phyloP scores from a whole-genome alignment of 805 yeast genomes.

The Candida rishiriensis region DNA sequence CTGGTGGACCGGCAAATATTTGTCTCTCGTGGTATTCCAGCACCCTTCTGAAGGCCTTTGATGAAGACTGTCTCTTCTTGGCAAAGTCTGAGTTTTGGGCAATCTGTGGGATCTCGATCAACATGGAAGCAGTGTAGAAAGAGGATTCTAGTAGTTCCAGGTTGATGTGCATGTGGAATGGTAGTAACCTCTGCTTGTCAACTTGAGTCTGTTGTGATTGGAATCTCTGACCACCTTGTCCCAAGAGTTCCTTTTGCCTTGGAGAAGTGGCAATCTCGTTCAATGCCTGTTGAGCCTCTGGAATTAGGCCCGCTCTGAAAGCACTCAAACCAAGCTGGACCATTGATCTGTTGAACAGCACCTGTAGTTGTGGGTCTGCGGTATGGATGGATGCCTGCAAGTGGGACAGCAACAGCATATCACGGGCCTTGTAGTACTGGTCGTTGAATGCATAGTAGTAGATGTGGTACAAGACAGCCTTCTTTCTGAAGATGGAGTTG shows the following conservation, averaged over 20 bases:
- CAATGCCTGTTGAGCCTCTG: slow-evolving; percentile 81
- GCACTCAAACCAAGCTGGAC: slow-evolving; percentile 96
- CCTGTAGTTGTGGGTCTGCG: slow-evolving; percentile 83
- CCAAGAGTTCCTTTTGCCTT: slow-evolving; percentile 86
- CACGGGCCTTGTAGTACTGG: slow-evolving; percentile 80
- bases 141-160: slow-evolving; percentile 92
- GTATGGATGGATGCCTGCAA: slow-evolving; percentile 77
- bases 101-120: slow-evolving; percentile 88
- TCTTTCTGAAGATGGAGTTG: slow-evolving; percentile 66
- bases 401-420: slow-evolving; percentile 81
- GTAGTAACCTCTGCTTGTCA: slow-evolving; percentile 80
- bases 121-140: slow-evolving; percentile 82
- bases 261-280: slow-evolving; percentile 84
- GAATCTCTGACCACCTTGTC: slow-evolving; percentile 80
- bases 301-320: slow-evolving; percentile 81
- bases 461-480: slow-evolving; percentile 79
- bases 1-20: slow-evolving; percentile 96
- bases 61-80: slow-evolving; percentile 45
- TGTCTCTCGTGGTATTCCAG: slow-evolving; percentile 92
- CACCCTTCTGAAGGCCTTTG: slow-evolving; percentile 85
- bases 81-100: slow-evolving; percentile 68
- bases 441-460: slow-evolving; percentile 90
- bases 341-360: slow-evolving; percentile 88
- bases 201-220: slow-evolving; percentile 41
- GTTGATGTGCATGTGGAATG: slow-evolving; percentile 98